Base-by-base conservation (phyloP, 192 early-diverging fungal genomes). In the Mortierella antarctica region DNA sequence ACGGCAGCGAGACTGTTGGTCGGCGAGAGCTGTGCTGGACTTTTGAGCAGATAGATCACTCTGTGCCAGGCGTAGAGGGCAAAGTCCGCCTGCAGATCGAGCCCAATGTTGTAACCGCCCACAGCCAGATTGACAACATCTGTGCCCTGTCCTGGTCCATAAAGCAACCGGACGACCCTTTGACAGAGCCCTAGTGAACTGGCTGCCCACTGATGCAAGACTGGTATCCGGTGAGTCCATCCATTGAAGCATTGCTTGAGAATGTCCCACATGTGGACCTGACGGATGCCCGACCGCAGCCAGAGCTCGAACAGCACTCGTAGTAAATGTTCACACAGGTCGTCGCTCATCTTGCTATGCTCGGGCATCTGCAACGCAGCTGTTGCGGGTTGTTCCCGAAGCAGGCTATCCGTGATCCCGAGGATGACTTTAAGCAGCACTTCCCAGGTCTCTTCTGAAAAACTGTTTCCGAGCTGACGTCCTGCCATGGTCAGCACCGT, bases 231-330 rank as follows among this genome's bases (percentile, higher is more conserved):
- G 73, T 95, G 91, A 0, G 89, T 91, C 95, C 95, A 96, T 20
- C 86, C 60, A 45, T 83, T 82, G 72, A 88, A 90, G 65, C 86
- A 91, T 23, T 78, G 82, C 82, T 94, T 92, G 48, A 96, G 81
- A 71, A 88, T 87, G 61, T 95, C 86, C 94, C 94, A 96, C 89
- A 95, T 92, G 40, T 92, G 89, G 12, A 92, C 88, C 56, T 88
- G 71, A 49, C 74, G 84, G 21, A 87, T 89, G 42, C 84, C 84
- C 51, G 93, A 93, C 20, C 93, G 72, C 51, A 96, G 82, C 94
- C 94, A 95, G 59, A 94, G 72, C 63, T 96, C 94, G 74, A 93
- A 86, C 44, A 94, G 74, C 71, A 94, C 94, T 65, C 89, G 71
- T 1, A 94, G 82, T 50, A 96, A 74, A 62, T 88, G 83, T 62